A percentile compares a stretch with the other conserved stretches of the same genome.
These are phyloP conservation scores for Multifurca ochricompacta DNA, from an alignment of 768 basidiomycete species.

Conservation along the genomic window DNA sequence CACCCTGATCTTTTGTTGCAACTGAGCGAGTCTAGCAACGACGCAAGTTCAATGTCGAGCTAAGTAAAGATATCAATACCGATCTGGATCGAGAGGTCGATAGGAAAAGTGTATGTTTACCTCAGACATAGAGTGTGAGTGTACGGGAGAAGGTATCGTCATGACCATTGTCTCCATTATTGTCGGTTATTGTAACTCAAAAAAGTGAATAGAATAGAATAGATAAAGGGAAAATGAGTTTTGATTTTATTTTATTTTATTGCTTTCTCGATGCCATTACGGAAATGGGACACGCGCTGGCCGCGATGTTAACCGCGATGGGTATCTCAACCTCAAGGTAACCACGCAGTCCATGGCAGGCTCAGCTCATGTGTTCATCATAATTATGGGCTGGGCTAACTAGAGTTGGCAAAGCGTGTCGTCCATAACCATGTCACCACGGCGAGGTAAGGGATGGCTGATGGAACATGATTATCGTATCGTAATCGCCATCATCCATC, in stretches of 20 bases:
- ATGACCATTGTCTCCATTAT: constrained; percentile 19
- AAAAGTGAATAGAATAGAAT: too few relatives aligned
- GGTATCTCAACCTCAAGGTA: not conserved
- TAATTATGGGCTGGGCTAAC: too few relatives aligned
- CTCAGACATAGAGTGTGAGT: constrained; percentile 16
- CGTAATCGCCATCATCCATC: not conserved
- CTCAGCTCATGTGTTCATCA: constrained; percentile 11
- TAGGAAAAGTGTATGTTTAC: not conserved
- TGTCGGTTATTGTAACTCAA: not conserved
- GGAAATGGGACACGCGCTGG: constrained; percentile 5
- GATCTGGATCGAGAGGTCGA: not conserved
- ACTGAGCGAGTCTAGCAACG: constrained; percentile 17
- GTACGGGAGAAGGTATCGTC: constrained; percentile 17
- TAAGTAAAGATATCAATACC: not conserved
- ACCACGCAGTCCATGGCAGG: constrained; percentile 16
- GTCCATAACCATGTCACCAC: constrained; percentile 4
- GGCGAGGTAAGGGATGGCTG: too few relatives aligned
- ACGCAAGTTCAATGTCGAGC: constrained; percentile 20
- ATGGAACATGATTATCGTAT: constrained; percentile 12
- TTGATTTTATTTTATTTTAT: constrained; percentile 3
- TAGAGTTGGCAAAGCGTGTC: not conserved
- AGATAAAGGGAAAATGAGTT: not conserved
- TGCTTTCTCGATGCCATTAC: not conserved
- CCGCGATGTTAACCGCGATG: constrained; percentile 4
- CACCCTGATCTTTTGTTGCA: constrained; percentile 20